Evolutionary conservation across 805 yeast genomes (phyloP).

Genomic region (Candida krabiensis): DNA sequence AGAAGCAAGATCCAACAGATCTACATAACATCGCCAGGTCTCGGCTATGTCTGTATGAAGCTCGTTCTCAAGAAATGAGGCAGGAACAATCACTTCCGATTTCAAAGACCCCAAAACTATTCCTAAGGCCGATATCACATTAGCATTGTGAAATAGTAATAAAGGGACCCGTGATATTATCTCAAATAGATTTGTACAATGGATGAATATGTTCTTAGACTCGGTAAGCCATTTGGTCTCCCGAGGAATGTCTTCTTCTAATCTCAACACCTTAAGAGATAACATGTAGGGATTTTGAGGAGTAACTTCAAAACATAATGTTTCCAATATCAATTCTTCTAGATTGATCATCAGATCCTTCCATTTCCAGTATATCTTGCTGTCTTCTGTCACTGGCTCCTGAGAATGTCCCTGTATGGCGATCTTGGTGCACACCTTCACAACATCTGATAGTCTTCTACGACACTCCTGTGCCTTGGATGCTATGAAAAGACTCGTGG

Average conservation of each 20-base stretch:
- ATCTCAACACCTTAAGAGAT: conserved; percentile 22
- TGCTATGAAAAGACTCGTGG: conserved; percentile 51
- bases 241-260: conserved; percentile 18
- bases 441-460: conserved; percentile 47
- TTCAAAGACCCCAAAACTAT: conserved; percentile 23
- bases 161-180: conserved; percentile 30
- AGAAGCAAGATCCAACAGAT: conserved; percentile 19
- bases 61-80: conserved; percentile 10
- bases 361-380: conserved; percentile 53
- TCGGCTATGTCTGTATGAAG: conserved; percentile 19
- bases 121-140: conserved; percentile 26
- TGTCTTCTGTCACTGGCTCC: conserved; percentile 42
- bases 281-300: conserved; percentile 40
- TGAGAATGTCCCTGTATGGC: conserved; percentile 40
- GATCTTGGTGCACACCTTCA: conserved; percentile 46
- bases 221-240: conserved; percentile 18
- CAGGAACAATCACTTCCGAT: conserved; percentile 19
- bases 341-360: conserved; percentile 43
- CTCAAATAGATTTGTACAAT: conserved; percentile 30
- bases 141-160: conserved; percentile 23
- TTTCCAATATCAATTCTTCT: conserved; percentile 46
- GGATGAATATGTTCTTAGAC: conserved; percentile 19
- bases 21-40: conserved; percentile 26
- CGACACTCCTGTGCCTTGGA: conserved; percentile 54
- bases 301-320: conserved; percentile 48